Percentiles rank a stretch among this genome's conserved stretches.
These are phyloP conservation scores for Tetrahymena borealis DNA, from an alignment of 73 alveolate genomes.

Conservation along the genomic window DNA sequence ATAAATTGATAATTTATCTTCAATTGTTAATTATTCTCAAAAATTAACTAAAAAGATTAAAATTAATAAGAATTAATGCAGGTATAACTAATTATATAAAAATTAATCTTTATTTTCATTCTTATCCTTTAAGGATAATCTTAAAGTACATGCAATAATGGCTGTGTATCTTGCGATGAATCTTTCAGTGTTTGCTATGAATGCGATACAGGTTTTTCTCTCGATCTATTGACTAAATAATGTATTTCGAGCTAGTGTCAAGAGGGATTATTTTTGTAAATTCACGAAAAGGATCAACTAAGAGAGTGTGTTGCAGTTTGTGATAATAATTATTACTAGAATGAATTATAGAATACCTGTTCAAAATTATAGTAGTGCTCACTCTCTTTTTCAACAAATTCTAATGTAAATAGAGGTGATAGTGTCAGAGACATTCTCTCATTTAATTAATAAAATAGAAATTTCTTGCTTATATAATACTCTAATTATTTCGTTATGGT, in stretches of 20 bases:
- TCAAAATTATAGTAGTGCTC: not conserved
- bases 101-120: too few species aligned
- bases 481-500: not conserved
- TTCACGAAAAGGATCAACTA: not conserved
- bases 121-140: too few species aligned
- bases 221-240: not conserved
- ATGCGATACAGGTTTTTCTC: not conserved
- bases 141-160: not conserved
- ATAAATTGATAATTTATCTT: too few species aligned
- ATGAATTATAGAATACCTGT: not conserved
- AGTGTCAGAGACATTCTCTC: not conserved
- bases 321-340: not conserved
- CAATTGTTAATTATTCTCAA: too few species aligned
- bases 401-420: not conserved
- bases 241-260: not conserved
- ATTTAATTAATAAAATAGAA: not conserved
- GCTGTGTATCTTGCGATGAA: not conserved
- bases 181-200: not conserved
- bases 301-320: not conserved
- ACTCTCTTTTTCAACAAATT: not conserved
- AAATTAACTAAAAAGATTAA: too few species aligned
- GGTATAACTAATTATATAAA: too few species aligned
- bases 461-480: not conserved
- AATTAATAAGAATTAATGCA: too few species aligned
- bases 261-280: not conserved